These are phyloP conservation scores for Annulohypoxylon maeteangense DNA, from an alignment of 495 filamentous ascomycete species.

Conservation along the genomic window DNA sequence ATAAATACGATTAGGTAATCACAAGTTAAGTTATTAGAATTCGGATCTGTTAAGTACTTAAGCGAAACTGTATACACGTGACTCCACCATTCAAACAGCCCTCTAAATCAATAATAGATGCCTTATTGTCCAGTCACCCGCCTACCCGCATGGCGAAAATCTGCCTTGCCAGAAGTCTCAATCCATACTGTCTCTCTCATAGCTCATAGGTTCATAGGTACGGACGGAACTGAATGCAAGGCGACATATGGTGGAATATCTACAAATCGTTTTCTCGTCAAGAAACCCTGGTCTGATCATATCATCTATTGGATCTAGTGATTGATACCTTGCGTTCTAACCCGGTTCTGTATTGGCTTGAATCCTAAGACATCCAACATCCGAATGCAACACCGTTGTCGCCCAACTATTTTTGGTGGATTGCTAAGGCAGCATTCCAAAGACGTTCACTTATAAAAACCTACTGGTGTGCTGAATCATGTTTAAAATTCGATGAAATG, in stretches of 20 bases:
- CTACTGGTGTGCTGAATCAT: slow-evolving; percentile 2
- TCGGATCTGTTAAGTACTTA: neutral
- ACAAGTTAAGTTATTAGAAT: neutral
- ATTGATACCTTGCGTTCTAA: neutral
- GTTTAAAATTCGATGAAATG: neutral
- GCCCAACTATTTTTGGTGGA: slow-evolving; percentile 28
- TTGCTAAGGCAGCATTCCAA: slow-evolving; percentile 27
- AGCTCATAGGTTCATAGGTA: no score
- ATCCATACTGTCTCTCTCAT: no score
- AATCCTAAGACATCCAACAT: slow-evolving; percentile 57
- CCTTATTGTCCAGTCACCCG: neutral
- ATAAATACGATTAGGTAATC: neutral
- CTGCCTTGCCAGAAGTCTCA: no score
- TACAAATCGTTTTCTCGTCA: neutral
- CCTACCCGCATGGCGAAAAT: no score
- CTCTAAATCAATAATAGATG: neutral
- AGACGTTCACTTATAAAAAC: slow-evolving; percentile 26
- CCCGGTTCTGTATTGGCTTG: slow-evolving; percentile 63
- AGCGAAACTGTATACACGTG: neutral
- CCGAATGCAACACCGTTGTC: slow-evolving; percentile 35
- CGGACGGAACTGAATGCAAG: no score
- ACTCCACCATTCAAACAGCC: neutral
- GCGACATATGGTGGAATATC: neutral
- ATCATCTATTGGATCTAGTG: neutral
- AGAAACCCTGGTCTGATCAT: neutral